Base-by-base conservation (phyloP, 768 basidiomycete species). In the Tricholoma flavovirens region DNA sequence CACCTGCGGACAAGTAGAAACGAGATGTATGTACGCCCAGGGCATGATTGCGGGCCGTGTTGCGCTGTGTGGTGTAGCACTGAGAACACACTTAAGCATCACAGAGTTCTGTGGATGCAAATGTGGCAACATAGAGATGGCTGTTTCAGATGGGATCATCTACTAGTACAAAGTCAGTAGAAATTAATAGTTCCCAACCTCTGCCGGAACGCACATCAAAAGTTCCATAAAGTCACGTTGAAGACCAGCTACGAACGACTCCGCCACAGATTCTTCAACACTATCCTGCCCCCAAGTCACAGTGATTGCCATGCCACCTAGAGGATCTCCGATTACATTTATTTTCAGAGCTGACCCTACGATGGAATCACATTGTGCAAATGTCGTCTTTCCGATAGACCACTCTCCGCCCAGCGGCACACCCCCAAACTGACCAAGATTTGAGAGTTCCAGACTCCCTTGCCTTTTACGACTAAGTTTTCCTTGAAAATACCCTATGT, bases 371-470 rank as follows among this genome's bases (percentile, higher is more conserved):
- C 66, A 69, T 51, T 71, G 71, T 4, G 66, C 67, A 51, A 71
- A 73, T 5, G 52, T 58, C 62, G 66, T 61, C 19, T 54, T 54
- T 35, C 59, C 65, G 9, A 64, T 62, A 36, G 55, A 58, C 67
- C 66, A 69, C 11, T 55, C 55, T 19, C 26, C 60, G 0, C 21
- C 19, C 9, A 10, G 43, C 19, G 46, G 22, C 35, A 42, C 40
- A 1, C 45, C 42, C 7, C 57, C 56, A 24, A 73, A 70, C 4
- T 58, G 61, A 12, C 75, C 75, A 12, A 73, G 51, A 59, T 77
- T 77, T n/a, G 75, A 76, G 10, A 77, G 51, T 57, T 71, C 70
- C 15, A 77, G 52, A 30, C 67, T 68, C 15, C 15, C 60, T 5
- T 55, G 57, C 22, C 76, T 64, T 60, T 74, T 73, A 58, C 62